Evolutionary conservation across 2,329 filamentous ascomycete species (phyloP), one percentile per base, ranked within the genome.

Genomic region (Pyrenophora graminea): DNA sequence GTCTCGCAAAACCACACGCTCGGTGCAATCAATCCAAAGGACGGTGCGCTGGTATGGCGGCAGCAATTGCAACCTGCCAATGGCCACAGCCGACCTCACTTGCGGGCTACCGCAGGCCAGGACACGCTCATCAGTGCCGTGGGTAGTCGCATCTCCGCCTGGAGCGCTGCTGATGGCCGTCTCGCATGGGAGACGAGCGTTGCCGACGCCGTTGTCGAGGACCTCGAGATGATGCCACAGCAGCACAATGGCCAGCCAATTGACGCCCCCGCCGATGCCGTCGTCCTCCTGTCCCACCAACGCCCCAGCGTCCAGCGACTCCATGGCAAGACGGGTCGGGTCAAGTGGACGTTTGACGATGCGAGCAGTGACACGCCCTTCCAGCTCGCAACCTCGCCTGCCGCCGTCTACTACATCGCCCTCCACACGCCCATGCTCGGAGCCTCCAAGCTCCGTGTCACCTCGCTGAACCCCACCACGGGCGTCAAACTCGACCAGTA

Each of bases 21-120:
- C 15, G 94, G 90, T 41, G 93, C 93, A 1, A 82, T 97, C 39
- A 95, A 97, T 64, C 94, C 94, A 1, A 88, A 86, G 69, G 92
- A 88, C 68, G 93, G 94, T 15, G 81, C 84, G 2, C 70, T 97
- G 13, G 83, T 97, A 2, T 99, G 94, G 94, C 84, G 94, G 47
- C 93, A 97, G 67, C 77, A 84, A 45, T 73, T 96, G 39, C 76
- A 81, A n/a, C 77, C 78, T 27, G 62, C 64, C 30, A 45, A 56
- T 27, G 60, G 48, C 45, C 61, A 61, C 33, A 53, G 59, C 45
- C 67, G 72, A 49, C 7, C 27, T 9, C 79, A 84, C 64, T 74
- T 95, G 61, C 81, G 88, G 56, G 85, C 88, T n/a, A 85, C 85
- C n/a, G 86, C 91, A 59, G 88, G 87, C 52, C 88, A 93, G 70